Evolutionary conservation across 495 filamentous ascomycete genomes (phyloP).

Genomic region (Coniosporium apollinis): DNA sequence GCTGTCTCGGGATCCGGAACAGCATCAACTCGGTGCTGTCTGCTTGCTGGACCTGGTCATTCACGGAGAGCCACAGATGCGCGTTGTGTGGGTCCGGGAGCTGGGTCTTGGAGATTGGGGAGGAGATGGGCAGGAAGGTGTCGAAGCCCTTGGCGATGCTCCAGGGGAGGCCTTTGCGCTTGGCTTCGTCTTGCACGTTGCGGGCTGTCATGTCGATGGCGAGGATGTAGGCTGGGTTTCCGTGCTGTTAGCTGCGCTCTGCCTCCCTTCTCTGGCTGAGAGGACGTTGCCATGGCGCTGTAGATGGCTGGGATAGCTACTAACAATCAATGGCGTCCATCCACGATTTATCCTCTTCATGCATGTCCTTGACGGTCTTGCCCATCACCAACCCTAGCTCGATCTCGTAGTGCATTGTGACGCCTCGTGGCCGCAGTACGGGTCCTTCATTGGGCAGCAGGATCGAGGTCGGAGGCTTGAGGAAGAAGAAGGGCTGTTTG

Average conservation of each 20-base stretch:
- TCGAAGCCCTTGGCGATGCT: slow-evolving; percentile 92
- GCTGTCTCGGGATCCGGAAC: slow-evolving; percentile 66
- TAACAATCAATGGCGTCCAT: slow-evolving; percentile 37
- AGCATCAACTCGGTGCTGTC: slow-evolving; percentile 86
- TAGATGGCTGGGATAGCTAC: neutral
- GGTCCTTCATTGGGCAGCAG: slow-evolving; percentile 61
- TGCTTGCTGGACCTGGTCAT: slow-evolving; percentile 43
- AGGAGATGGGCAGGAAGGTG: slow-evolving; percentile 77
- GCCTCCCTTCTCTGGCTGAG: neutral
- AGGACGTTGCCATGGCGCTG: slow-evolving; percentile 29
- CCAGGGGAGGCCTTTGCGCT: slow-evolving; percentile 96
- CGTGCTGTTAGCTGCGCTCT: neutral
- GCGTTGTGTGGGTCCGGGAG: slow-evolving; percentile 80
- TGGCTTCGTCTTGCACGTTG: slow-evolving; percentile 86
- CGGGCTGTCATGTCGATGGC: slow-evolving; percentile 89
- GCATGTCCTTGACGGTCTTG: slow-evolving; percentile 56
- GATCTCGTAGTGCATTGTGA: slow-evolving; percentile 85
- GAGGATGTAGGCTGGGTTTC: slow-evolving; percentile 51
- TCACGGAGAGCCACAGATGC: slow-evolving; percentile 63
- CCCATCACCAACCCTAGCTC: slow-evolving; percentile 82
- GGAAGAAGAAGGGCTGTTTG: slow-evolving; percentile 95
- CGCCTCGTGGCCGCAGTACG: slow-evolving; percentile 66
- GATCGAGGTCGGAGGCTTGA: slow-evolving; percentile 78
- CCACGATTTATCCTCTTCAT: slow-evolving; percentile 42
- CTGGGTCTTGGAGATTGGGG: slow-evolving; percentile 54